Percentiles rank a stretch among this genome's conserved stretches.
These are phyloP conservation scores for Solanum pinnatisectum DNA, from an alignment of 257 asterid genomes.

Conservation along the genomic window DNA sequence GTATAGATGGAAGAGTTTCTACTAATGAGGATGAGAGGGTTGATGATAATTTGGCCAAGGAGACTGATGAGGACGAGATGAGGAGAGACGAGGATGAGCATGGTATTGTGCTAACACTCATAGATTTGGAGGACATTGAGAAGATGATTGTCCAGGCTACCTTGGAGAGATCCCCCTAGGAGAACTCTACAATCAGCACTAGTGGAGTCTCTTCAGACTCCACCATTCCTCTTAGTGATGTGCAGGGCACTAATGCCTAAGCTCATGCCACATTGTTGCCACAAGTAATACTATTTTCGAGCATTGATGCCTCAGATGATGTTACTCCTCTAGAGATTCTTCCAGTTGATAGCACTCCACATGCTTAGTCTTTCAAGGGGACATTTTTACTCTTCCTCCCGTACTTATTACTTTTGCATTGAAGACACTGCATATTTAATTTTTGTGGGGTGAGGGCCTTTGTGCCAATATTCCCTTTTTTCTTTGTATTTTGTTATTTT, in stretches of 20 bases:
- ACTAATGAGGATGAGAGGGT: not conserved
- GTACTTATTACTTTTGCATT: not conserved
- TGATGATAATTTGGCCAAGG: not conserved
- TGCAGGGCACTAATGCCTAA: not conserved
- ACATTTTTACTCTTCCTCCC: not conserved
- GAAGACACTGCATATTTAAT: not conserved
- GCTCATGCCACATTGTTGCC: not conserved
- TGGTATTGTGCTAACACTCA: not conserved
- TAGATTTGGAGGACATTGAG: not conserved
- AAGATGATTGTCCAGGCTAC: not conserved
- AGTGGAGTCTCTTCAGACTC: no score
- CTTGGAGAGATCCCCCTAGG: not conserved
- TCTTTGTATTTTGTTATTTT: no score
- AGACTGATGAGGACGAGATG: not conserved
- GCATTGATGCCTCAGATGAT: not conserved
- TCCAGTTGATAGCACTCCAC: not conserved
- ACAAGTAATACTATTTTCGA: not conserved
- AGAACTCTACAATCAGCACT: not conserved
- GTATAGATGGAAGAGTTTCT: not conserved
- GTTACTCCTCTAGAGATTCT: not conserved
- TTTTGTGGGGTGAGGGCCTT: no score
- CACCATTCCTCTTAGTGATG: not conserved
- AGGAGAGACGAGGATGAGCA: not conserved
- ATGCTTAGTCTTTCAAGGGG: not conserved
- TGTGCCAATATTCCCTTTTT: no score